phyloP scores from a whole-genome alignment of 2,329 filamentous ascomycete species.

The Monosporascus sp. region DNA sequence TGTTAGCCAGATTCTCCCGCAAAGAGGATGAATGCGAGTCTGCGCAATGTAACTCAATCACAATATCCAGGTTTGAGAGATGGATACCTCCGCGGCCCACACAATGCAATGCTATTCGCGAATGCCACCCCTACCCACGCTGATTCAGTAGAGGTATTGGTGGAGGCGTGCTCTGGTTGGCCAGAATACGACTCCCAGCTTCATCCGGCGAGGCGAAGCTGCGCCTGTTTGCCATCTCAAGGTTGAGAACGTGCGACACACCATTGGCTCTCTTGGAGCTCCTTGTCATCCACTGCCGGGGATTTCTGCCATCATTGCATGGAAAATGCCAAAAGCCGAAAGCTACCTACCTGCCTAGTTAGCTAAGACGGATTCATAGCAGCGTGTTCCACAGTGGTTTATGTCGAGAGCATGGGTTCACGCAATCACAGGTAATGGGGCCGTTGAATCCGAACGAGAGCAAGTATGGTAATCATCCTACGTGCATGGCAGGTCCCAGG shows the following conservation, averaged over 20 bases:
- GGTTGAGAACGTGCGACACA: neutral
- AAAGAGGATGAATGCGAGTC: neutral
- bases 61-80: neutral
- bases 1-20: neutral
- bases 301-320: no score
- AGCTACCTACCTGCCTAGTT: neutral
- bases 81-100: no score
- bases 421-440: no score
- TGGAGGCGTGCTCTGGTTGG: constrained; percentile 7
- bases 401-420: neutral
- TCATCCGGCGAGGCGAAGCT: neutral
- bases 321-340: neutral
- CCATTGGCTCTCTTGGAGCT: neutral
- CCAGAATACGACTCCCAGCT: constrained; percentile 8
- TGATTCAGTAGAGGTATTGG: neutral
- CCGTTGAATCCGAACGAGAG: no score
- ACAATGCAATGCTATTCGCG: neutral
- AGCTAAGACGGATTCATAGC: neutral
- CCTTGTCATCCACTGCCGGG: neutral
- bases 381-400: no score
- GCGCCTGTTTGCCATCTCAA: neutral
- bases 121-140: neutral
- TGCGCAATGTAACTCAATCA: neutral
- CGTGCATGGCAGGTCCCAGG: neutral
- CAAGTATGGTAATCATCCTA: no score